Base-by-base conservation (phyloP, 371 early-diverging fungal species). In the Rhizopus sp. region DNA sequence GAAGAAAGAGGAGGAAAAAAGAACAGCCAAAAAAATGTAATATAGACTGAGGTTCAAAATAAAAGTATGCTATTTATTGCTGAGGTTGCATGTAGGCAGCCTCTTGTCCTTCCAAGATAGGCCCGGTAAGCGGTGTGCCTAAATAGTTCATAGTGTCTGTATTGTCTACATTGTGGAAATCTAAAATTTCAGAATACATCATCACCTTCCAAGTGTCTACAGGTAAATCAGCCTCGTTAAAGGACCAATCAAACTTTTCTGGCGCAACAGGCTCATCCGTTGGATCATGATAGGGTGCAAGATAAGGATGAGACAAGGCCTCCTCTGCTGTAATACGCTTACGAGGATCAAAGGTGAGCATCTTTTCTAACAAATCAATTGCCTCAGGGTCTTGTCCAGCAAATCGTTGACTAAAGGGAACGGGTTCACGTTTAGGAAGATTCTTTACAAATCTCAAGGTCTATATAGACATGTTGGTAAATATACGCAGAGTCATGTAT, bases 211-310 rank as follows among this genome's bases (percentile, higher is more conserved):
- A 94, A 59, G 89, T 86, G 54, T 93, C 94, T 9, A 91, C 83
- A 5, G 93, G 87, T 63, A 93, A 68, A 57, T 96, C 94, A 2
- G 91, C 91, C 59, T 93, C 94, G 50, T 90, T 93, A 74, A 95
- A 95, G 1, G 94, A 93, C 97, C 97, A 96, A 75, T 96, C 95
- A 66, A 96, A 96, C 61, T 78, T 80, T 53, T 83, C 83, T 4
- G 82, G 87, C 29, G 94, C 92, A 15, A 76, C 78, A 13, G 92
- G 93, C 66, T 97, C 98, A 66, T 97, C 97, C 13, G 88, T 82
- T 29, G 85, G 88, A 64, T 97, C 98, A 72, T 96, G 96, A 72
- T 96, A 96, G 17, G 91, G 90, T 63, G 89, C 93, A 51, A 98
- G 86, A 63, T 88, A 85, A 35, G 90, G 90, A 66, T 95, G 94